Base-by-base conservation (phyloP, 352 stramenopile genomes). In the Pythium grandisporangium region DNA sequence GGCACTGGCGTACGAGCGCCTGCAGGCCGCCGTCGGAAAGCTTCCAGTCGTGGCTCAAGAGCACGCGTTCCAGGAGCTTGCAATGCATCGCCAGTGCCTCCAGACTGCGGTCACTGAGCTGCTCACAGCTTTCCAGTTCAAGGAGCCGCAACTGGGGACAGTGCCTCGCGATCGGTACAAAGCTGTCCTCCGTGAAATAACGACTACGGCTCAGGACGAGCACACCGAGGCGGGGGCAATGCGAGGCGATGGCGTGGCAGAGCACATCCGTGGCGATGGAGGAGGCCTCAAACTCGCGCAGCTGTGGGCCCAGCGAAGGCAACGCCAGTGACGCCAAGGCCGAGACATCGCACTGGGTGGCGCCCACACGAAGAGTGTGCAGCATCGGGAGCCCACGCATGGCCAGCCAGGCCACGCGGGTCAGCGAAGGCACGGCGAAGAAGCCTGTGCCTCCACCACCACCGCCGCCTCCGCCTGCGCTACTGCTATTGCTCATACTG, bases 61-160 rank as follows among this genome's bases (percentile, higher is more conserved):
- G 55, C 24, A 91, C 58, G 12, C 55, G 57, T 53, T 82, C 68
- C 16, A 91, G 51, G 2, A 43, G 22, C 7, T 25, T n/a, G 30
- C 63, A 81, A 39, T 59, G 58, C 1, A 47, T 30, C 6, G 48
- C 62, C 10, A 87, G 37, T 24, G 45, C 53, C 10, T 51, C n/a
- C 20, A 89, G 17, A 3, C 53, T 43, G 13, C 50, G 42, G 37
- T 89, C 70, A 6, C 56, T 33, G 22, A 89, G 66, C 42, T 91
- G 75, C 41, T 88, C 74, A 35, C 77, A 91, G 55, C 61, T 85
- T 45, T 86, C 70, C 11, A 87, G 53, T 12, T 91, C 72, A 3
- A 91, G 58, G 10, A 51, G 29, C 0, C 59, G 56, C 6, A 91
- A 53, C 11, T 54, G 42, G 1, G 38, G 21, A 30, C 72, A 84